Evolutionary conservation across 495 filamentous ascomycete species (phyloP).

Genomic region (Penicillium verhagenii): DNA sequence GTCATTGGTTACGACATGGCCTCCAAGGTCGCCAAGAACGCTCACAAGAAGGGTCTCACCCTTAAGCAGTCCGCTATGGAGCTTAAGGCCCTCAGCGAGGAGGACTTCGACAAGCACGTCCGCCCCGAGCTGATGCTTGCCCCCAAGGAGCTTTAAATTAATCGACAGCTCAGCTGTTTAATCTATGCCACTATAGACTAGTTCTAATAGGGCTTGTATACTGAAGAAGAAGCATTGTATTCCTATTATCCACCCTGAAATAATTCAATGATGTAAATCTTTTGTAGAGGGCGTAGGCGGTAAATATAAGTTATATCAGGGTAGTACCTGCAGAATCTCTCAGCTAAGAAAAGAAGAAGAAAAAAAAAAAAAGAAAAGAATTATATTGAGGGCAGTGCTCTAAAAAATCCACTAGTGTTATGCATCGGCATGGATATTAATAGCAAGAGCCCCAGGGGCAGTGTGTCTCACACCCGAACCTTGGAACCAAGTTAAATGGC

Average conservation of each 20-base stretch:
- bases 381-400: not conserved
- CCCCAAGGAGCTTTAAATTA: conserved; percentile 62
- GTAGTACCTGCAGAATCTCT: too few species aligned
- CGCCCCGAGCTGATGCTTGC: conserved; percentile 96
- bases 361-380: not conserved
- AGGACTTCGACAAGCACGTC: conserved; percentile 89
- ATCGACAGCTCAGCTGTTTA: conserved; percentile 13
- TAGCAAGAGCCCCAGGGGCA: conserved; percentile 11
- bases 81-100: conserved; percentile 82
- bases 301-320: too few species aligned
- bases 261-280: not conserved
- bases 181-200: conserved; percentile 22
- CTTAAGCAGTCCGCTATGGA: conserved; percentile 94
- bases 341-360: too few species aligned
- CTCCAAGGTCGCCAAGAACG: conserved; percentile 97
- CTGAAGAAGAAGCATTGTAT: conserved; percentile 15
- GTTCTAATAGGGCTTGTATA: conserved; percentile 24
- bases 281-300: conserved; percentile 3
- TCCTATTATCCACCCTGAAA: not conserved
- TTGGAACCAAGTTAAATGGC: conserved; percentile 7
- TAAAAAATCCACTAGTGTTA: not conserved
- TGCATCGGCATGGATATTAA: conserved; percentile 9
- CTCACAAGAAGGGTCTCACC: conserved; percentile 95
- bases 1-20: conserved; percentile 99
- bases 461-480: conserved; percentile 15